Conservation (phyloP, 352 stramenopile species). For the Pythium plurisporium region DNA sequence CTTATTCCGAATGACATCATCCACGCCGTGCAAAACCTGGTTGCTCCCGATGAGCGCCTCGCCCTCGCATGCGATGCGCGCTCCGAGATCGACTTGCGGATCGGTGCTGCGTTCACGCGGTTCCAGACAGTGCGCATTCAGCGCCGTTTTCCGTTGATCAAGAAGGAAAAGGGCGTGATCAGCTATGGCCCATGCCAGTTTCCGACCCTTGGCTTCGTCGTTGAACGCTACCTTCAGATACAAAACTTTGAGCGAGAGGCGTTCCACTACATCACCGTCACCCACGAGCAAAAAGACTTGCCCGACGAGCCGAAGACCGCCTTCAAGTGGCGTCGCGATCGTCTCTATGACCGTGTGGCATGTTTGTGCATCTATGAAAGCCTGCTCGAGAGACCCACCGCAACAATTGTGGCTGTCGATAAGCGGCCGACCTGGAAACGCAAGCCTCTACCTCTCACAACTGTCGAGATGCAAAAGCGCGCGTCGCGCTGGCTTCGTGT, state of each 20-base stretch:
- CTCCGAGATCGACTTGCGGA: conserved; percentile 93
- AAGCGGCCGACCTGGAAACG: conserved; percentile 89
- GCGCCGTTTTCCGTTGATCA: conserved; percentile 63
- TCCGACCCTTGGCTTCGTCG: conserved; percentile 97
- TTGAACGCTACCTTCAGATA: conserved; percentile 92
- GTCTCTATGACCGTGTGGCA: conserved; percentile 94
- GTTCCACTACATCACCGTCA: conserved; percentile 96
- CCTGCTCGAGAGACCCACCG: conserved; percentile 59
- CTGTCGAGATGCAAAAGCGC: conserved; percentile 98
- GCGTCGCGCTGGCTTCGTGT: conserved; percentile 95
- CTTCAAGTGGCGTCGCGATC: conserved; percentile 95
- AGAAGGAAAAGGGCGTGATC: conserved; percentile 87
- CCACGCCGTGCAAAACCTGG: conserved; percentile 82
- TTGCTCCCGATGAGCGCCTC: conserved; percentile 71
- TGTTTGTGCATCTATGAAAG: conserved; percentile 91
- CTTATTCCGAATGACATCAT: conserved; percentile 91
- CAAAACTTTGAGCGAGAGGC: conserved; percentile 95
- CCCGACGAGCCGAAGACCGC: conserved; percentile 57
- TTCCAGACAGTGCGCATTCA: conserved; percentile 95
- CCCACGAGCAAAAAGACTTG: conserved; percentile 47
- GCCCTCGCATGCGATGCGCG: conserved; percentile 87
- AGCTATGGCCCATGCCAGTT: conserved; percentile 99
- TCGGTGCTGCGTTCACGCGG: conserved; percentile 93
- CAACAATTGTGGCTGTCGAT: conserved; percentile 61
- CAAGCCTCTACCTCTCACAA: conserved; percentile 96